These are phyloP conservation scores for Pleurotus ostreatus DNA, from an alignment of 768 basidiomycete species.

Conservation along the genomic window DNA sequence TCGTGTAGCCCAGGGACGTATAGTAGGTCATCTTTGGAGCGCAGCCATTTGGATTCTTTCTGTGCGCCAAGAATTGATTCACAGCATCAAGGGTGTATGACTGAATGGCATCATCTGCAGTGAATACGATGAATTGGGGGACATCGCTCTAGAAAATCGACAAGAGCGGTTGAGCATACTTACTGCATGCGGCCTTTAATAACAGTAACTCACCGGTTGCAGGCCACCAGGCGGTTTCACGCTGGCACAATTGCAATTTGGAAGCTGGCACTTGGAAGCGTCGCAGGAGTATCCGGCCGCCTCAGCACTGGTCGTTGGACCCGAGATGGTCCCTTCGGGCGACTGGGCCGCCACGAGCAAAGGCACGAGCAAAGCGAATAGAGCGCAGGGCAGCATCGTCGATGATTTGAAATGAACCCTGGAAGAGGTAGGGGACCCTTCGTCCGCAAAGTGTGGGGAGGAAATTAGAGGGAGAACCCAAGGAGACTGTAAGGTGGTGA, in stretches of 20 bases:
- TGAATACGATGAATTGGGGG: conserved; percentile 69
- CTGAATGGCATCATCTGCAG: conserved; percentile 75
- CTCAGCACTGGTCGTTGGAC: conserved; percentile 44
- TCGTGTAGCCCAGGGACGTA: conserved; percentile 67
- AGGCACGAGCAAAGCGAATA: conserved; percentile 26
- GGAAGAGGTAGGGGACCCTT: not conserved
- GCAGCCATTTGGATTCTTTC: conserved; percentile 77
- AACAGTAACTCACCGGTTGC: conserved; percentile 42
- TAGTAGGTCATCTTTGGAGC: conserved; percentile 74
- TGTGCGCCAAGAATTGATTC: conserved; percentile 71
- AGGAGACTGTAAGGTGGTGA: not conserved
- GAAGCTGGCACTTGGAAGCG: conserved; percentile 57
- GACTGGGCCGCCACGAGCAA: conserved; percentile 30
- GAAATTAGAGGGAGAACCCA: not conserved
- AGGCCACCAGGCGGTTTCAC: conserved; percentile 71
- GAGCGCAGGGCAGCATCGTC: conserved; percentile 13
- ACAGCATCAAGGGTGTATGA: conserved; percentile 71
- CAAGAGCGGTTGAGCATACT: not conserved
- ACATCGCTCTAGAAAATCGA: conserved; percentile 40
- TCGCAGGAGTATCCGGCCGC: conserved; percentile 75
- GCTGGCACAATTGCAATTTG: conserved; percentile 71
- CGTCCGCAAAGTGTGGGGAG: not conserved
- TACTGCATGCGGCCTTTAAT: not conserved
- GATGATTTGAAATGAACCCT: not conserved
- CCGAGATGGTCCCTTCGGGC: conserved; percentile 43